A percentile compares a stretch with the other conserved stretches of the same genome.
phyloP scores from a whole-genome alignment of 2,329 filamentous ascomycete genomes.

The Arthrobotrys iridis region DNA sequence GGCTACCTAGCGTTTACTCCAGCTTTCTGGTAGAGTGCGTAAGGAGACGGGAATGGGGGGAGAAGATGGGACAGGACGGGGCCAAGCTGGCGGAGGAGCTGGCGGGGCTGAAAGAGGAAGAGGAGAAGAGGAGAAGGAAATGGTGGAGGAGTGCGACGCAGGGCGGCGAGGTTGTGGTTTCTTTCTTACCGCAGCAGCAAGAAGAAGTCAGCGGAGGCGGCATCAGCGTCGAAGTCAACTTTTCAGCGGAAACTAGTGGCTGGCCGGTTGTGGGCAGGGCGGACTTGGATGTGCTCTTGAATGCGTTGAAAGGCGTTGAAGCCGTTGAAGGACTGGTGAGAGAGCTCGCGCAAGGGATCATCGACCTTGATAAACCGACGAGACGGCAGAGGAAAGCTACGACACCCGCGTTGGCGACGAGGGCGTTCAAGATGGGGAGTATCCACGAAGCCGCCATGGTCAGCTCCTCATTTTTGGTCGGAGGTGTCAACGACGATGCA shows the following conservation, averaged over 20 bases:
- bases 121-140: slow-evolving; percentile 84
- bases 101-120: slow-evolving; percentile 90
- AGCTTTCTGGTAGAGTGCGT: slow-evolving; percentile 87
- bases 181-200: slow-evolving; percentile 71
- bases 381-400: slow-evolving; percentile 68
- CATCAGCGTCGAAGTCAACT: slow-evolving; percentile 56
- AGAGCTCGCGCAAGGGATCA: slow-evolving; percentile 79
- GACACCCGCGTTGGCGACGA: slow-evolving; percentile 37
- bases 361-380: slow-evolving; percentile 80
- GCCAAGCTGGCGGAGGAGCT: slow-evolving; percentile 90
- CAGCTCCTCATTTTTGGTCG: slow-evolving; percentile 77
- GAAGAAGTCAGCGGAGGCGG: slow-evolving; percentile 6
- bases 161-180: slow-evolving; percentile 69
- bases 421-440: slow-evolving; percentile 87
- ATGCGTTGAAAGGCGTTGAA: slow-evolving; percentile 72
- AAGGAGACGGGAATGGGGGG: slow-evolving; percentile 85
- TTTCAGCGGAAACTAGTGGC: slow-evolving; percentile 69
- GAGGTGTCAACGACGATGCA: slow-evolving; percentile 75
- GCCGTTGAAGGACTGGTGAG: slow-evolving; percentile 73
- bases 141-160: slow-evolving; percentile 80
- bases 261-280: slow-evolving; percentile 82
- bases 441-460: slow-evolving; percentile 89
- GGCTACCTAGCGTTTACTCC: slow-evolving; percentile 88
- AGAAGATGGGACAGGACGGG: slow-evolving; percentile 88
- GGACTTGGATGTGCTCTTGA: slow-evolving; percentile 79